Base-by-base conservation (phyloP, 352 stramenopile species). In the Globisporangium sylvaticum region DNA sequence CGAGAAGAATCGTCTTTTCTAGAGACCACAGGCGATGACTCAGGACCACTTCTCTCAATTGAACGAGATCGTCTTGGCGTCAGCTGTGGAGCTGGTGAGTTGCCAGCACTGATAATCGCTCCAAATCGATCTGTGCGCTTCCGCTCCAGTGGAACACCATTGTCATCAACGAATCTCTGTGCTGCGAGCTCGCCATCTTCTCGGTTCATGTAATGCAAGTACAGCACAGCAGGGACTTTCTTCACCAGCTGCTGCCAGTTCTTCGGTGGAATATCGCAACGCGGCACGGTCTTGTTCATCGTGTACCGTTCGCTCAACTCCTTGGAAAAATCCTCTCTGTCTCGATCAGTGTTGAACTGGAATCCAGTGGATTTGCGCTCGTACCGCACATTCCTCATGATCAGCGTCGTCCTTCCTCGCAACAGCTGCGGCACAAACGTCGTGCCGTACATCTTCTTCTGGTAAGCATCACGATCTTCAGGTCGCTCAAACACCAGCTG, bases 351-450 rank as follows among this genome's bases (percentile, higher is more conserved):
- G 68, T 89, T 89, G 52, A 89, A 89, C 15, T 74, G 77, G 25
- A 88, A 82, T 8, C 81, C 79, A 3, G 74, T 86, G 9, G 81
- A 85, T 50, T 87, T 87, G 48, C 81, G 77, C 66, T 84, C 74
- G 55, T 84, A 89, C 15, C 65, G 66, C 18, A 81, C 73, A 62
- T 81, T 83, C 18, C 77, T 74, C 54, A 80, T 68, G 31, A 87
- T 76, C 22, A 87, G 54, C 10, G 79, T 86, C 37, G 71, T 77
- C 34, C 67, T 64, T 3, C 72, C 75, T 12, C 77, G 78, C 18
- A 88, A 32, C 20, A 65, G 48, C 57, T 85, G 80, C 20, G 81
- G 81, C 22, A 87, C 70, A 64, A 89, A 89, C 5, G 53, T 65
- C 4, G 77, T 85, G 42, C 81, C 77, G 50, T 88, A 88, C 71